These are phyloP conservation scores for Corrigiola litoralis DNA, from an alignment of 179 eudicot genomes.

Conservation along the genomic window DNA sequence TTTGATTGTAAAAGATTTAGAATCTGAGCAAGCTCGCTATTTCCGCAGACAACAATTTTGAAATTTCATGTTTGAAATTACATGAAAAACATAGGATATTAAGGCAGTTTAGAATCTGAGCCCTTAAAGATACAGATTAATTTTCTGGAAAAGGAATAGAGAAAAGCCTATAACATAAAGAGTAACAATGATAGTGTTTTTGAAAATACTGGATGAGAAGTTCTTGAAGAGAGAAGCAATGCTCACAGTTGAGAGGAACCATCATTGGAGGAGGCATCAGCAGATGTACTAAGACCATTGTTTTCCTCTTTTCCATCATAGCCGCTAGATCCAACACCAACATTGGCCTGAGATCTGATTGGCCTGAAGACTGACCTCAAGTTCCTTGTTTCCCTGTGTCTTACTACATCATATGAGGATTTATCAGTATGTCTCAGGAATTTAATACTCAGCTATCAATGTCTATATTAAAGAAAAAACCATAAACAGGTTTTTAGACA, in stretches of 20 bases:
- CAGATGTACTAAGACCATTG: conserved; percentile 31
- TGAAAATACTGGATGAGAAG: background rate
- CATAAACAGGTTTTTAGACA: no score
- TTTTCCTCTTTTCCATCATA: conserved; percentile 47
- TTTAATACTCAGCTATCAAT: background rate
- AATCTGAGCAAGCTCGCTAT: background rate
- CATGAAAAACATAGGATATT: background rate
- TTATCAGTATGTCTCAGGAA: background rate
- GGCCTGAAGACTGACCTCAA: conserved; percentile 23
- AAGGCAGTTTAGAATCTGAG: background rate
- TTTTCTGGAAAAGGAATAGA: background rate
- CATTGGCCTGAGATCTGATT: conserved; percentile 52
- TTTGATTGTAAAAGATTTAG: background rate
- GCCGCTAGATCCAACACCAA: conserved; percentile 60
- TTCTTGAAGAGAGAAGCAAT: background rate
- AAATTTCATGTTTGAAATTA: background rate
- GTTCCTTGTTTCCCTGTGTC: conserved; percentile 32
- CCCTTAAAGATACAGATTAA: background rate
- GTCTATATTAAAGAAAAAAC: background rate
- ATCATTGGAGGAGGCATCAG: conserved; percentile 30
- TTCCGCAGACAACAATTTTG: background rate
- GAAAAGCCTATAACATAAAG: background rate
- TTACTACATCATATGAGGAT: conserved; percentile 35
- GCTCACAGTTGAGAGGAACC: conserved; percentile 59
- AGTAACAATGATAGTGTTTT: background rate